Conservation (phyloP, 1,284 basidiomycete species). For the Malassezia yamatoensis region DNA sequence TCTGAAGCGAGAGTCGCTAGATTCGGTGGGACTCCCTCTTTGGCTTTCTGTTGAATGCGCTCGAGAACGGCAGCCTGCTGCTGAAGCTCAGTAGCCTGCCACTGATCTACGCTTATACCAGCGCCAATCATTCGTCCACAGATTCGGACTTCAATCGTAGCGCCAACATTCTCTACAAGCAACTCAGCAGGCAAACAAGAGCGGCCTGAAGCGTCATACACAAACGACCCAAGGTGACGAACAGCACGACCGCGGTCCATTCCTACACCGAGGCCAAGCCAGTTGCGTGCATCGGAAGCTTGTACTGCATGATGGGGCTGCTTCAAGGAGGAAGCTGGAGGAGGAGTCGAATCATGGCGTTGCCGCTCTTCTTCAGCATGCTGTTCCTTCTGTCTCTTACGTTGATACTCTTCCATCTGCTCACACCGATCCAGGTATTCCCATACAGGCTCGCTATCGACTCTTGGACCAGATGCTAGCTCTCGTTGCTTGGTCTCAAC, state of each 20-base stretch:
- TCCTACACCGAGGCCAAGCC: conserved; percentile 21
- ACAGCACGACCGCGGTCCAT: conserved; percentile 37
- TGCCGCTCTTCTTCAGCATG: conserved; percentile 12
- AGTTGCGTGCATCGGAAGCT: neutral
- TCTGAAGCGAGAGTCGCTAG: conserved; percentile 11
- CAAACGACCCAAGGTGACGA: conserved; percentile 37
- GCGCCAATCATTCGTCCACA: conserved; percentile 21
- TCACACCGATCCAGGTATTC: conserved; percentile 40
- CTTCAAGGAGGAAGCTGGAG: neutral
- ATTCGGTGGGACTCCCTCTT: conserved; percentile 1
- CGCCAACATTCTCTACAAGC: conserved; percentile 38
- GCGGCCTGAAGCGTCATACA: conserved; percentile 32
- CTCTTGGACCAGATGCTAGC: conserved; percentile 32
- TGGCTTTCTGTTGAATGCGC: conserved; percentile 6
- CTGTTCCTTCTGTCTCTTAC: conserved; percentile 18
- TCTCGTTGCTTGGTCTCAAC: conserved; percentile 19
- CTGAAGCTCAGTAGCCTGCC: conserved; percentile 4
- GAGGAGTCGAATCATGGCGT: neutral
- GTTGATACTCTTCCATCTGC: conserved; percentile 24
- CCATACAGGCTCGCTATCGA: conserved; percentile 45
- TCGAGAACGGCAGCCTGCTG: conserved; percentile 1
- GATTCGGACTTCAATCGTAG: conserved; percentile 44
- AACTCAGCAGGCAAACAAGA: conserved; percentile 40
- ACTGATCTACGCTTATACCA: conserved; percentile 11
- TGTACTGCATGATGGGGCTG: neutral